These are phyloP conservation scores for Camellia japonica DNA, from an alignment of 148 eudicot genomes.

Conservation along the genomic window DNA sequence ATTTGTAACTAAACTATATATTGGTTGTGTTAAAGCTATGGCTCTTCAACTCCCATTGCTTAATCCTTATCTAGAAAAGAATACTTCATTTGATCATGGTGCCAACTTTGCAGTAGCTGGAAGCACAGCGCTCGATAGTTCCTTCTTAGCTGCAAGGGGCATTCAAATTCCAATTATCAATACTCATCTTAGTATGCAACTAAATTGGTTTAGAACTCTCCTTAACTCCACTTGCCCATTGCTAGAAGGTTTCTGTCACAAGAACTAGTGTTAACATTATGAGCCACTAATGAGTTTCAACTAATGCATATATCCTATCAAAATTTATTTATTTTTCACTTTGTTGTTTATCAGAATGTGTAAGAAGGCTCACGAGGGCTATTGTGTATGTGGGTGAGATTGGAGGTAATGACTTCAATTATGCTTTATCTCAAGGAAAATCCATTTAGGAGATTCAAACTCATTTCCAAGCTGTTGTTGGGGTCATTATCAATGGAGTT, in stretches of 20 bases:
- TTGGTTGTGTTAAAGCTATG: slow-evolving; percentile 15
- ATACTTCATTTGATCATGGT: slow-evolving; percentile 35
- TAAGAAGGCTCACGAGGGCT: slow-evolving; percentile 8
- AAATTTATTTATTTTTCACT: neutral
- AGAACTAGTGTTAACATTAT: neutral
- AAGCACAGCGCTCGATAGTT: slow-evolving; percentile 24
- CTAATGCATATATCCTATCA: neutral
- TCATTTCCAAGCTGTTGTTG: neutral
- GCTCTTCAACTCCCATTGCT: slow-evolving; percentile 28
- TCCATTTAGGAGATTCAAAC: slow-evolving; percentile 7
- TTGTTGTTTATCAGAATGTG: neutral
- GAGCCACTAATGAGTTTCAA: too few relatives aligned
- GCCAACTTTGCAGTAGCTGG: slow-evolving; percentile 44
- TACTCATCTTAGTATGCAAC: too few relatives aligned
- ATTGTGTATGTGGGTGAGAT: slow-evolving; percentile 14
- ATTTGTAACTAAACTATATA: too few relatives aligned
- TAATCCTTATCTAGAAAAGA: slow-evolving; percentile 34
- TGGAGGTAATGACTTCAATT: slow-evolving; percentile 14
- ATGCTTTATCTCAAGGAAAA: slow-evolving; percentile 9
- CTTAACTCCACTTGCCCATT: slow-evolving; percentile 21
- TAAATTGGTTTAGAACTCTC: neutral
- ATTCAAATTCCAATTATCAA: too few relatives aligned
- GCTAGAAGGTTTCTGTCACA: slow-evolving; percentile 3
- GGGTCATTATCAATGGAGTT: neutral
- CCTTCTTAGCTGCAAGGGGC: slow-evolving; percentile 2